These are phyloP conservation scores for Ephemerocybe angulata DNA, from an alignment of 768 basidiomycete genomes.

Conservation along the genomic window DNA sequence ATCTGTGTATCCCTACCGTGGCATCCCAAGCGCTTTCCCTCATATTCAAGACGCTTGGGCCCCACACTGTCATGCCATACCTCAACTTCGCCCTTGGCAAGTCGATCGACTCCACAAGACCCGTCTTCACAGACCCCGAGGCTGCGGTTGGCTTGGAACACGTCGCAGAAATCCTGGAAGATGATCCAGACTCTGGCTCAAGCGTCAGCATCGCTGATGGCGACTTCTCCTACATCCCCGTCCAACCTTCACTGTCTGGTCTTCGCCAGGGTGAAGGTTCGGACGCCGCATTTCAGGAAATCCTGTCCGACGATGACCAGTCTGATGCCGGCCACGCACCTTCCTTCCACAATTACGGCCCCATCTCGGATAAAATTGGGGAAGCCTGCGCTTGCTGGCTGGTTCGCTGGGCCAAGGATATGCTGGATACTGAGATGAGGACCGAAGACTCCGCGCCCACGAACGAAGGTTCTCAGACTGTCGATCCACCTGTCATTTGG, in stretches of 20 bases:
- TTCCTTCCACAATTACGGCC: slow-evolving; percentile 72
- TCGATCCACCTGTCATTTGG: slow-evolving; percentile 60
- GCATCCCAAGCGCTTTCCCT: slow-evolving; percentile 71
- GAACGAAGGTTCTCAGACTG: too few species aligned
- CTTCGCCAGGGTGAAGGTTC: neutral
- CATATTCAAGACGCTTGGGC: slow-evolving; percentile 73
- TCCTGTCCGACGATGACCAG: slow-evolving; percentile 11
- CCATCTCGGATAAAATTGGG: slow-evolving; percentile 87
- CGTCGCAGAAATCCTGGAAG: slow-evolving; percentile 49
- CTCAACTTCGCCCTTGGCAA: slow-evolving; percentile 79
- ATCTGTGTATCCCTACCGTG: slow-evolving; percentile 76
- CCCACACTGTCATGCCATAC: slow-evolving; percentile 71
- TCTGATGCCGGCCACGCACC: slow-evolving; percentile 14
- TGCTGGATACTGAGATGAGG: slow-evolving; percentile 64
- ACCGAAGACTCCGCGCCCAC: too few species aligned
- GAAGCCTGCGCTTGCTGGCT: slow-evolving; percentile 89
- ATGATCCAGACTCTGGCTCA: slow-evolving; percentile 29
- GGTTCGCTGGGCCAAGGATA: slow-evolving; percentile 77
- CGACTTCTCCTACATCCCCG: slow-evolving; percentile 11
- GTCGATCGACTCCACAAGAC: slow-evolving; percentile 44
- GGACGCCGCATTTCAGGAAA: slow-evolving; percentile 11
- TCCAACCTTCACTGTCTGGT: slow-evolving; percentile 2
- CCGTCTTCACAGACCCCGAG: slow-evolving; percentile 40
- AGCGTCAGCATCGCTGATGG: slow-evolving; percentile 15
- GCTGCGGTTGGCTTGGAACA: slow-evolving; percentile 69